These are phyloP conservation scores for Auricularia sp. DNA, from an alignment of 768 basidiomycete genomes.

Conservation along the genomic window DNA sequence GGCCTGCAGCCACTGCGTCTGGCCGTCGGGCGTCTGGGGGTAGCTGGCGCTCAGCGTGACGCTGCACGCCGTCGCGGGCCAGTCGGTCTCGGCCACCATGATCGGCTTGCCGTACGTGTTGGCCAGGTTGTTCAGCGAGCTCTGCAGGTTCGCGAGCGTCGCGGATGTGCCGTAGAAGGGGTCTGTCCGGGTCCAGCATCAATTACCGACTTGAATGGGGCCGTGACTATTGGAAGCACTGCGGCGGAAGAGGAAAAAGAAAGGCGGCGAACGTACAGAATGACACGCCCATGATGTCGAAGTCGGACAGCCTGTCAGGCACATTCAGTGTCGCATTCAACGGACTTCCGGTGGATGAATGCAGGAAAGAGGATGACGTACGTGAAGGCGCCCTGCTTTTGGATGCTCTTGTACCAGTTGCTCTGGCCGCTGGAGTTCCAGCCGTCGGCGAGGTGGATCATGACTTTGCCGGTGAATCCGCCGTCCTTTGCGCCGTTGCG, in stretches of 20 bases:
- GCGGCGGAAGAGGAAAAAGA: neutral
- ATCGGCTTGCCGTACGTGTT: conserved; percentile 42
- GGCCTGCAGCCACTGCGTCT: conserved; percentile 41
- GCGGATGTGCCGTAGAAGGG: conserved; percentile 52
- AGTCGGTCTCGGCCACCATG: conserved; percentile 57
- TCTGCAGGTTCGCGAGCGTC: conserved; percentile 38
- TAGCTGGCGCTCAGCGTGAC: conserved; percentile 38
- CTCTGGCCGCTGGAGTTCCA: conserved; percentile 38
- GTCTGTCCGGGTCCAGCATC: conserved; percentile 13
- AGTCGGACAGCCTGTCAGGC: conserved; percentile 34
- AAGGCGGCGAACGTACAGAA: conserved; percentile 26
- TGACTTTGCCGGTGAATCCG: conserved; percentile 33
- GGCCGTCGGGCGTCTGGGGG: conserved; percentile 39
- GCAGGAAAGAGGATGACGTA: conserved; percentile 45
- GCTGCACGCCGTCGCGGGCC: conserved; percentile 39
- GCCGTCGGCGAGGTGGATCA: conserved; percentile 55
- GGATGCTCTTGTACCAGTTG: conserved; percentile 43
- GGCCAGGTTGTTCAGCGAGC: conserved; percentile 40
- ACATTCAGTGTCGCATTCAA: conserved; percentile 27
- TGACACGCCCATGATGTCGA: conserved; percentile 53
- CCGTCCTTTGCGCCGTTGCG: conserved; percentile 41
- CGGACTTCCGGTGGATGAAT: no score
- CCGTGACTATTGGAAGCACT: no score
- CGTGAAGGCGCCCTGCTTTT: conserved; percentile 42
- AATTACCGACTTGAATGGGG: no score